Base-by-base conservation (phyloP, 2,329 filamentous ascomycete species). In the Didymella exigua region DNA sequence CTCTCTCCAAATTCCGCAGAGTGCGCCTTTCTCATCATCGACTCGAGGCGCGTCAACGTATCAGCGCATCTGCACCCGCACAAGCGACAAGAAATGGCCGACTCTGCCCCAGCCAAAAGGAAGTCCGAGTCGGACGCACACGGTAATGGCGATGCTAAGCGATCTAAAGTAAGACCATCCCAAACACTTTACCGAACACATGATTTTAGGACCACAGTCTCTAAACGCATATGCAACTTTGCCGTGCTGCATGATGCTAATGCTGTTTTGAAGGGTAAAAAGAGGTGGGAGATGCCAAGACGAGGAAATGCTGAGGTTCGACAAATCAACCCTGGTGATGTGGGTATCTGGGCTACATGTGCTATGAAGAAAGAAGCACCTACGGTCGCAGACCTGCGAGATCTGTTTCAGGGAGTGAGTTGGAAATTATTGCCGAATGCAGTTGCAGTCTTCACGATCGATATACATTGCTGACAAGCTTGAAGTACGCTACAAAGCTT, bases 281-380 rank as follows among this genome's bases (percentile, higher is more conserved):
- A 76, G 67, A 72, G 76, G 63, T 79, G 78, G 78, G 72, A 70
- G 18, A 71, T 73, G 56, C 76, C 76, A 33, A 71, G 70, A 49
- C 73, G 66, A 59, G 66, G 71, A 11, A 68, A 61, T 24, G 62
- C 66, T 29, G 67, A 75, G 43, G 58, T 49, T 42, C 70, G 68
- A 11, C 63, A 63, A 29, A 81, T 92, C 42, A 84, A 89, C 63
- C 79, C 87, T 5, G 89, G 89, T 5, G 88, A 92, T 66, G 79
- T 82, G 47, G 90, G 90, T 5, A 86, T 93, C 54, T 93, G 89
- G 89, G 87, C 88, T 24, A 92, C 89, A 0, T 93, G 89, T 70
- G 85, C 88, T 46, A 84, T 88, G 69, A 84, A 85, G 61, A 88
- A 89, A 77, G 89, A 90, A 74, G 80, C 79, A 36, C 88, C 86